These are phyloP conservation scores for Helicocarpus griseus DNA, from an alignment of 2,329 filamentous ascomycete species.

Conservation along the genomic window DNA sequence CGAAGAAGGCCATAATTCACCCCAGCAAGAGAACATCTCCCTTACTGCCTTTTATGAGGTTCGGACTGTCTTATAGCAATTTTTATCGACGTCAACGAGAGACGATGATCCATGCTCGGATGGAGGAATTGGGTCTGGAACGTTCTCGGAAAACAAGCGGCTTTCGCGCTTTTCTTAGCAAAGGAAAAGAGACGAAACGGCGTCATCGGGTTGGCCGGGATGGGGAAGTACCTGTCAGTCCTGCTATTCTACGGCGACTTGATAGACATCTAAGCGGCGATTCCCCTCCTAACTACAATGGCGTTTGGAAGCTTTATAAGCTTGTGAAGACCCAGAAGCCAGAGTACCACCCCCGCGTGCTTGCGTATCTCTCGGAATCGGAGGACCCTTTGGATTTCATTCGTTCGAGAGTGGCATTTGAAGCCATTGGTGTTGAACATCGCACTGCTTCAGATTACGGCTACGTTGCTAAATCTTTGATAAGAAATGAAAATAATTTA, in stretches of 20 bases:
- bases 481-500: slow-evolving; percentile 29
- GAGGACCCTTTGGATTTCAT: slow-evolving; percentile 28
- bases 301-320: background rate
- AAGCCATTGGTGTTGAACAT: slow-evolving; percentile 25
- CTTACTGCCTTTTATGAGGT: background rate
- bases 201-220: background rate
- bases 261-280: background rate
- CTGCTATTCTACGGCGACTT: background rate
- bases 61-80: background rate
- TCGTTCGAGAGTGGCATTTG: slow-evolving; percentile 39
- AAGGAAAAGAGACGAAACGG: background rate
- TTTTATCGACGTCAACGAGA: background rate
- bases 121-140: background rate
- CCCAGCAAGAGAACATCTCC: background rate
- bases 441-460: slow-evolving; percentile 37
- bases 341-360: slow-evolving; percentile 13
- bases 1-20: background rate
- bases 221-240: background rate
- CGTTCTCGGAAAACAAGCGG: background rate
- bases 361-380: slow-evolving; percentile 34
- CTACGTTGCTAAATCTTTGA: slow-evolving; percentile 34
- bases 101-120: background rate
- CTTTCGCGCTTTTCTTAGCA: background rate
- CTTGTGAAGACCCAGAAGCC: slow-evolving; percentile 4
- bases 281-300: background rate